phyloP scores from a whole-genome alignment of 1,139 yeast species.

The Zygoascus meyerae region DNA sequence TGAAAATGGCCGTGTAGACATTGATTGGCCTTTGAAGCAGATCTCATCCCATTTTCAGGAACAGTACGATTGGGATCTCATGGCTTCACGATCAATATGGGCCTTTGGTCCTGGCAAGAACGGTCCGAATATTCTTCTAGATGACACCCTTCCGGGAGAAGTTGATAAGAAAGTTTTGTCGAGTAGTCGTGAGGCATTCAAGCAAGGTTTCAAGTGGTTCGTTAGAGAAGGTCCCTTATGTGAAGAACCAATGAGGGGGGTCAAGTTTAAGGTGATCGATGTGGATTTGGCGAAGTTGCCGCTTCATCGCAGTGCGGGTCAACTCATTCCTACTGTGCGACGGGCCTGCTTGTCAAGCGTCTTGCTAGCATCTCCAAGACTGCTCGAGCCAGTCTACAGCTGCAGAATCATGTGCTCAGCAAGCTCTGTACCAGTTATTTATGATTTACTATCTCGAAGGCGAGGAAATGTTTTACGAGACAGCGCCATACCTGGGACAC shows the following conservation, averaged over 20 bases:
- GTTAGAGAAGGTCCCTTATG: conserved; percentile 84
- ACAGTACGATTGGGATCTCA: conserved; percentile 71
- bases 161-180: conserved; percentile 52
- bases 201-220: conserved; percentile 81
- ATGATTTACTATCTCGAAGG: conserved; percentile 52
- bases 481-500: conserved; percentile 68
- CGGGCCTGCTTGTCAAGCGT: conserved; percentile 82
- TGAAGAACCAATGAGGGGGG: conserved; percentile 71
- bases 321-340: conserved; percentile 75
- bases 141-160: conserved; percentile 73
- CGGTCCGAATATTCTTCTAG: conserved; percentile 56
- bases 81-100: conserved; percentile 83
- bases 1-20: conserved; percentile 44
- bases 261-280: conserved; percentile 67
- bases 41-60: conserved; percentile 52
- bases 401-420: conserved; percentile 54
- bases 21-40: conserved; percentile 35
- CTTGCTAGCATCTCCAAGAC: conserved; percentile 68
- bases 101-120: conserved; percentile 60
- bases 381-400: conserved; percentile 80
- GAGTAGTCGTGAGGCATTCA: conserved; percentile 48
- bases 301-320: conserved; percentile 56
- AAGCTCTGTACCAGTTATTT: conserved; percentile 43
- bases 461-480: conserved; percentile 58
- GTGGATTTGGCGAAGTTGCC: conserved; percentile 47